Evolutionary conservation across 208 protist genomes (phyloP), one percentile per base, ranked within the genome.

Genomic region (Novymonas esmeraldas): DNA sequence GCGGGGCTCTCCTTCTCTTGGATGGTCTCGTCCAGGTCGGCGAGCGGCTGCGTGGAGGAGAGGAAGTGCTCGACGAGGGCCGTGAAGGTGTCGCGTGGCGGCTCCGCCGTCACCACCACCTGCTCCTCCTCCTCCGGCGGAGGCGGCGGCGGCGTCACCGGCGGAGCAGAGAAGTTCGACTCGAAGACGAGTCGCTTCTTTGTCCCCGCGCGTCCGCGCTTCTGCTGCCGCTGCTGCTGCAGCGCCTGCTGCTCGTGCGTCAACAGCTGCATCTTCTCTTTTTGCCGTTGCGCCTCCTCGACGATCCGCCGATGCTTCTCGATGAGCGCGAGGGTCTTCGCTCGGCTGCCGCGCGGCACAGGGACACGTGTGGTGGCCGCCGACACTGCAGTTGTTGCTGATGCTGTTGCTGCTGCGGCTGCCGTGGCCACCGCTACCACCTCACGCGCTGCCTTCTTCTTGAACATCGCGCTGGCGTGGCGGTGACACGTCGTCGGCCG

Each of bases 11-110:
- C 44, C 14, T 38, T n/a, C 2, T 56, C 44, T 22, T 73, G 69
- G 10, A 92, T 73, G 22, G 73, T 74, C 52, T 91, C 89, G 41
- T 95, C 89, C 34, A 86, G 49, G 60, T 95, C 89, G 7, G 84
- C 78, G 29, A 89, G 74, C 6, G 89, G 84, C 29, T 64, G 61
- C 14, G 83, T 78, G 51, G 68, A 60, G 28, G 71, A 64, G 24
- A 76, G 63, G 49, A 76, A 76, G 20, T 69, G 60, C 14, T 72
- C 70, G 33, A 76, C 57, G 45, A 81, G 64, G n/a, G 59, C 41
- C 7, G 58, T 70, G 64, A 76, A 76, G 50, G 38, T 54, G 31
- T 74, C 74, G n/a, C 52, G 45, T 22, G 60, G 45, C 18, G 48
- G 44, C 3, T 58, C 18, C 16, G 24, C 36, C 38, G 20, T 16